Evolutionary conservation across 75 land plant genomes (phyloP).

Genomic region (Isoetes taiwanensis): DNA sequence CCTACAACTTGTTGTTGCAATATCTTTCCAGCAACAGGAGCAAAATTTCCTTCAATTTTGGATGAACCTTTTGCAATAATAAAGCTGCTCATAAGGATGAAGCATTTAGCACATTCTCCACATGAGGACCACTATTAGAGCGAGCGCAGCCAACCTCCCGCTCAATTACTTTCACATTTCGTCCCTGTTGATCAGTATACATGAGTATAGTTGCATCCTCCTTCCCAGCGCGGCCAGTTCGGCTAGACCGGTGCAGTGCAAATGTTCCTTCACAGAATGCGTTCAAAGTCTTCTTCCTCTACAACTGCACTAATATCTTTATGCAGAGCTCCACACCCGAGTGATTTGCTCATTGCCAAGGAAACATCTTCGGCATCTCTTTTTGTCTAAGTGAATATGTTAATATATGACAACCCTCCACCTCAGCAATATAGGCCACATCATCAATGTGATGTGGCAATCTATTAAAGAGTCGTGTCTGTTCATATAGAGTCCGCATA

Average conservation of each 20-base stretch:
- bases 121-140: not conserved
- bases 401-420: no score
- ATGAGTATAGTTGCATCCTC: not conserved
- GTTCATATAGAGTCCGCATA: no score
- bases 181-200: not conserved
- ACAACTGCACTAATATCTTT: not conserved
- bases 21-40: not conserved
- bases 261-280: not conserved
- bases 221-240: conserved; percentile 4
- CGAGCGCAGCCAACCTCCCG: conserved; percentile 1
- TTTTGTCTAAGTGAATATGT: conserved; percentile 2
- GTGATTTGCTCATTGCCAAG: conserved; percentile 2
- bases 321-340: not conserved
- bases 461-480: no score
- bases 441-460: no score
- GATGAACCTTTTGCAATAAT: not conserved
- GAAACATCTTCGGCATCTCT: not conserved
- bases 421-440: no score
- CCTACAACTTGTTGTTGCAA: not conserved
- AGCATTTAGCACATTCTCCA: not conserved
- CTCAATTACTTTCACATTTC: not conserved
- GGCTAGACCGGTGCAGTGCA: not conserved
- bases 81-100: not conserved
- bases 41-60: not conserved
- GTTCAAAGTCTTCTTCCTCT: not conserved